Percentiles rank a stretch among this genome's conserved stretches.
Evolutionary conservation across 75 land plant genomes (phyloP).

Genomic region (Pseudotsuga menziesii): DNA sequence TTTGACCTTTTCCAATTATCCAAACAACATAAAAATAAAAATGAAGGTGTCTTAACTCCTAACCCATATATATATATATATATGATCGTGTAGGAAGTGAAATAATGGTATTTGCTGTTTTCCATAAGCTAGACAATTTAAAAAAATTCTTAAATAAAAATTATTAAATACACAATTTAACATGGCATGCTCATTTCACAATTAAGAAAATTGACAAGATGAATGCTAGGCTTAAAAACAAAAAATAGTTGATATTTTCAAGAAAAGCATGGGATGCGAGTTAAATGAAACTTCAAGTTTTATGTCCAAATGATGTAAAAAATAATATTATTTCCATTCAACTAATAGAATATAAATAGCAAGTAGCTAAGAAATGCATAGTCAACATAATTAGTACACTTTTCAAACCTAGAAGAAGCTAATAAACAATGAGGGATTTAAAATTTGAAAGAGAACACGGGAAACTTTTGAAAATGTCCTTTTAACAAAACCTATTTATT

Average conservation of each 20-base stretch:
- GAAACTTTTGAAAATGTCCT: background rate
- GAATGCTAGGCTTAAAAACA: background rate
- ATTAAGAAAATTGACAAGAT: background rate
- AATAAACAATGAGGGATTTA: background rate
- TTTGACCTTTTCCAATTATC: too few relatives aligned
- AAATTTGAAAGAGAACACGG: background rate
- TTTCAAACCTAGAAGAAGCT: background rate
- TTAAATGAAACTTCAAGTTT: too few relatives aligned
- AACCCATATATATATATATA: background rate
- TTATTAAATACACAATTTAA: background rate
- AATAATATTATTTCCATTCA: too few relatives aligned
- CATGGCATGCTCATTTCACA: background rate
- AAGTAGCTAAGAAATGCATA: background rate
- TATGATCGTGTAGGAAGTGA: too few relatives aligned
- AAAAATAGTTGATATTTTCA: background rate
- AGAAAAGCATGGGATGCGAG: background rate
- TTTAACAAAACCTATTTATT: background rate
- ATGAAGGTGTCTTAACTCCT: background rate
- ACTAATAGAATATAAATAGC: background rate
- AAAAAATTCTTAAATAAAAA: background rate
- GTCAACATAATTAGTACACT: background rate
- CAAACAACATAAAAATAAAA: background rate
- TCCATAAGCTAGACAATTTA: background rate
- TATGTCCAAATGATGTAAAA: too few relatives aligned
- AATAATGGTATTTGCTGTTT: background rate